Conservation (phyloP, 768 basidiomycete genomes). For the Naganishia randhawae region DNA sequence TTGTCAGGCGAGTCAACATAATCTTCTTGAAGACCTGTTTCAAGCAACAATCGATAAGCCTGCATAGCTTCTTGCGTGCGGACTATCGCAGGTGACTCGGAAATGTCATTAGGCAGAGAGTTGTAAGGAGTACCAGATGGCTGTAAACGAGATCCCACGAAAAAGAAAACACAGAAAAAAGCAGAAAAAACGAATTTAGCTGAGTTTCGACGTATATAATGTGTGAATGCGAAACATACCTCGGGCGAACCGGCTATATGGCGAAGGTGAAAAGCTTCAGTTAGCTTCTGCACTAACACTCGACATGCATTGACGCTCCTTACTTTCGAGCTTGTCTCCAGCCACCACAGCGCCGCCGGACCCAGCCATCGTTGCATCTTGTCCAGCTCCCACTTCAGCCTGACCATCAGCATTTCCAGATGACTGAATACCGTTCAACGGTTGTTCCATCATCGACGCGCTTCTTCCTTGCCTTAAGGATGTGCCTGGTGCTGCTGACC, state of each 20-base stretch:
- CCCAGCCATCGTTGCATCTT: neutral
- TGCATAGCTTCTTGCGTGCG: constrained; percentile 7
- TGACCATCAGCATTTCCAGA: neutral
- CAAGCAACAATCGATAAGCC: constrained; percentile 11
- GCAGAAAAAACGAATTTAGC: too few species aligned
- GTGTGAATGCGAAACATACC: neutral
- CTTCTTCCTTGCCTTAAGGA: constrained; percentile 4
- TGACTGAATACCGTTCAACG: neutral
- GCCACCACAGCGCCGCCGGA: neutral
- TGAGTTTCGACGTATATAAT: neutral
- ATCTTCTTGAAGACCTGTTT: neutral
- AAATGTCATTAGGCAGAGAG: constrained; percentile 11
- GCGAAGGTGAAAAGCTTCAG: neutral
- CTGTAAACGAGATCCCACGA: neutral
- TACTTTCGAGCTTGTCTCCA: constrained; percentile 8
- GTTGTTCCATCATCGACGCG: neutral
- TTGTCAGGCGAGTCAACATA: neutral
- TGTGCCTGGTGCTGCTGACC: neutral
- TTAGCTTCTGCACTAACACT: neutral
- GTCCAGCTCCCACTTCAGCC: neutral
- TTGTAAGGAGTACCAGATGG: constrained; percentile 4
- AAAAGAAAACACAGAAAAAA: neutral
- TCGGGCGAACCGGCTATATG: constrained; percentile 8
- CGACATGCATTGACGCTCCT: neutral
- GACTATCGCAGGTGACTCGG: constrained; percentile 8